phyloP scores from a whole-genome alignment of 1,139 yeast genomes.

The Nematodospora anomalae region DNA sequence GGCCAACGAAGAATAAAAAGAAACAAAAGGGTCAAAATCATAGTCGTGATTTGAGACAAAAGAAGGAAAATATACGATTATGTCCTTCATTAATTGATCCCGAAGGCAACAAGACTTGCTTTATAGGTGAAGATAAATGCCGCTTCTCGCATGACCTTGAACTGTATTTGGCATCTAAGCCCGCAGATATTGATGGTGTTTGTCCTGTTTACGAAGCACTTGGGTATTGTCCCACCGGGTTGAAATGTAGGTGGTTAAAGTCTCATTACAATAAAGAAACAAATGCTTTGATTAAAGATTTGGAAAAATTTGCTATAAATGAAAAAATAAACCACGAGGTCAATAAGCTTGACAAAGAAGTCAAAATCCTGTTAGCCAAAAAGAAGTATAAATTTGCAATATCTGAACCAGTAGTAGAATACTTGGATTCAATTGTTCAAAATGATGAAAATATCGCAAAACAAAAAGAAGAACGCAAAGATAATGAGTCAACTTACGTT shows the following conservation, averaged over 20 bases:
- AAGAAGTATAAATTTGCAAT: conserved; percentile 57
- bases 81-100: conserved; percentile 66
- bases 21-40: conserved; percentile 85
- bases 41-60: conserved; percentile 74
- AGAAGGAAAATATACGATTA: conserved; percentile 61
- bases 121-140: conserved; percentile 77
- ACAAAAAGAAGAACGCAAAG: conserved; percentile 30
- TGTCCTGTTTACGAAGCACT: conserved; percentile 85
- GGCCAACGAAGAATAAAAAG: conserved; percentile 35
- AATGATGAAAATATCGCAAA: conserved; percentile 37
- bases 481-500: conserved; percentile 46
- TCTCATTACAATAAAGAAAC: conserved; percentile 63
- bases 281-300: conserved; percentile 45
- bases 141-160: conserved; percentile 73
- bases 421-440: conserved; percentile 51
- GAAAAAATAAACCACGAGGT: conserved; percentile 52
- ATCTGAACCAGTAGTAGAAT: conserved; percentile 55
- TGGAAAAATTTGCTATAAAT: conserved; percentile 36
- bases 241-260: conserved; percentile 87
- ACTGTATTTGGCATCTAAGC: conserved; percentile 63
- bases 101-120: conserved; percentile 40
- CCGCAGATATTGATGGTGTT: conserved; percentile 64
- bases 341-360: conserved; percentile 57
- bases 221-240: conserved; percentile 90
- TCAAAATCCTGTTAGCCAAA: conserved; percentile 60